Evolutionary conservation across 208 protist species (phyloP).

Genomic region (Entamoeba moshkovskii): DNA sequence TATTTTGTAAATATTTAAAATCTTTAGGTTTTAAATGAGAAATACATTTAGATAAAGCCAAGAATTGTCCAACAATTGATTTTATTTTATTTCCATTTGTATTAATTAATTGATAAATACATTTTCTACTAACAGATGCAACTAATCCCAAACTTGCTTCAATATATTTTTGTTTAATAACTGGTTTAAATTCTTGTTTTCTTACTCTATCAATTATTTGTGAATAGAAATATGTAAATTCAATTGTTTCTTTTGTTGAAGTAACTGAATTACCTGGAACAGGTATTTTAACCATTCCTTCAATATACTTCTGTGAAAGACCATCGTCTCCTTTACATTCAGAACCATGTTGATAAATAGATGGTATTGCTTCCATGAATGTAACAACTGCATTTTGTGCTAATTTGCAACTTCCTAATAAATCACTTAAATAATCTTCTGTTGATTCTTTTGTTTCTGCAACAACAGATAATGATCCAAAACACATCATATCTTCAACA

Average conservation of each 20-base stretch:
- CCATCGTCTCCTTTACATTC: background rate
- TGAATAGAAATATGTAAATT: background rate
- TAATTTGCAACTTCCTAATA: background rate
- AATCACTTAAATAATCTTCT: background rate
- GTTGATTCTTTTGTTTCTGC: background rate
- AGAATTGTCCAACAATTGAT: background rate
- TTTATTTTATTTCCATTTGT: background rate
- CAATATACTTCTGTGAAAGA: background rate
- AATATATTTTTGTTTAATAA: background rate
- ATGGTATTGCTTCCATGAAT: background rate
- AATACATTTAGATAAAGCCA: background rate
- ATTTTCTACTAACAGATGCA: background rate
- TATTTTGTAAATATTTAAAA: background rate
- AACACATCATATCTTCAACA: background rate
- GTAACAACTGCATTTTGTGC: background rate
- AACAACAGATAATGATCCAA: constrained; percentile 1
- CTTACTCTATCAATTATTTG: background rate
- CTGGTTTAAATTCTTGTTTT: background rate
- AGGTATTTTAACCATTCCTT: background rate
- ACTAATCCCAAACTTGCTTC: background rate
- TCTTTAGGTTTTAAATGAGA: background rate
- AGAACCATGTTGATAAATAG: background rate
- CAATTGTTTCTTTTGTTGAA: background rate
- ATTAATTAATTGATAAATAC: background rate
- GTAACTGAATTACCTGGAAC: background rate